A percentile compares a stretch with the other conserved stretches of the same genome.
Conservation (phyloP, 2,329 filamentous ascomycete species). For the Talaromyces sp. region DNA sequence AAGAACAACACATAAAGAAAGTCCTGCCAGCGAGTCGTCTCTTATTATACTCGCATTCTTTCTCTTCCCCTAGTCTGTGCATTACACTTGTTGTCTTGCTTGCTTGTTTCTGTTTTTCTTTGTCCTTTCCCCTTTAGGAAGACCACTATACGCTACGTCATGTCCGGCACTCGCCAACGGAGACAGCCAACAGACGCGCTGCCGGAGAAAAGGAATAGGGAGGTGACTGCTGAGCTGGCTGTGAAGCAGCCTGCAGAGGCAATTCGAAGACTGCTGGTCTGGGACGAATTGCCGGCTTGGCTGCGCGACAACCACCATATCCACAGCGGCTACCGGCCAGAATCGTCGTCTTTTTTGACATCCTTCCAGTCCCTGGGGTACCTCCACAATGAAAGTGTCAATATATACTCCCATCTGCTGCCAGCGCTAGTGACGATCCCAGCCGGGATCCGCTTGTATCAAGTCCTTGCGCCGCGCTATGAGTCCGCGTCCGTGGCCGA, state of each 20-base stretch:
- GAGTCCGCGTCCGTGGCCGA: slow-evolving; percentile 56
- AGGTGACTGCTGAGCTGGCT: slow-evolving; percentile 18
- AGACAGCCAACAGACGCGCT: slow-evolving; percentile 18
- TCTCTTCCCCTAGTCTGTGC: not conserved
- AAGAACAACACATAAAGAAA: not conserved
- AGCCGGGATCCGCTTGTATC: slow-evolving; percentile 50
- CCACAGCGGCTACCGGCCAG: slow-evolving; percentile 58
- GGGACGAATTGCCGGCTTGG: slow-evolving; percentile 49
- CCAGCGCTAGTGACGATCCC: slow-evolving; percentile 57
- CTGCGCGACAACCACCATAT: slow-evolving; percentile 65
- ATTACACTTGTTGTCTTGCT: not conserved
- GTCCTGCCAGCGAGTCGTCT: not conserved
- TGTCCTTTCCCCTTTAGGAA: slow-evolving; percentile 1
- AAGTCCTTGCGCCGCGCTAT: slow-evolving; percentile 59
- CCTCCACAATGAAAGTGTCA: slow-evolving; percentile 64
- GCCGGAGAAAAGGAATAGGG: slow-evolving; percentile 19
- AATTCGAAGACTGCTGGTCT: slow-evolving; percentile 39
- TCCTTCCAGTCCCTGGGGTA: slow-evolving; percentile 56
- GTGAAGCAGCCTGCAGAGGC: slow-evolving; percentile 23
- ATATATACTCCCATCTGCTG: slow-evolving; percentile 66
- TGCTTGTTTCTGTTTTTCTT: not conserved
- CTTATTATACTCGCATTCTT: slow-evolving; percentile 2
- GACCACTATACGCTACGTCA: not conserved
- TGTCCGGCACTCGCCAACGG: slow-evolving; percentile 22
- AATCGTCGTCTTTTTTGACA: slow-evolving; percentile 54